Evolutionary conservation across 495 filamentous ascomycete species (phyloP), one percentile per base, ranked within the genome.

Genomic region (Collariella sp.): DNA sequence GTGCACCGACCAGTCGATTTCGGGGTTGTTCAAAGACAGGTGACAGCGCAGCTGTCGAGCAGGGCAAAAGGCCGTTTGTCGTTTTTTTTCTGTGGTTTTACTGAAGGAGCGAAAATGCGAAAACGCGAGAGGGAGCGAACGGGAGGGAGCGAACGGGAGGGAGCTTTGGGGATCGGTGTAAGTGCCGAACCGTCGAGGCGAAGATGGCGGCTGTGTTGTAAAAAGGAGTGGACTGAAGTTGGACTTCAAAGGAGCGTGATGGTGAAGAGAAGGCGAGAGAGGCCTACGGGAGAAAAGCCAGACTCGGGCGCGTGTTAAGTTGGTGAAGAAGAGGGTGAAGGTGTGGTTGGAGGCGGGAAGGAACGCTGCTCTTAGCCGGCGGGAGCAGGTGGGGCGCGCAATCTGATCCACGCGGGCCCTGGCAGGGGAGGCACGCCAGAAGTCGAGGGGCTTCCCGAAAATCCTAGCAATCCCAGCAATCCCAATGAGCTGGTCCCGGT

Each of bases 61-160:
- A 52, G 34, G 23, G 20, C 24, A 44, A 50, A 44, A 12, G 40
- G 52, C 41, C 22, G 35, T 20, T 15, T 15, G 20, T 39, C 7
- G 16, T 33, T 40, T 44, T 46, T 35, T 52, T 19, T 15, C 18
- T 19, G 33, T 44, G 55, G 45, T 56, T 50, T 31, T 31, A 9
- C 9, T 53, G 53, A 68, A 65, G 55, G 63, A 61, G 62, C 57
- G 61, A 50, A 67, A 61, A 62, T 65, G 69, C 59, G 62, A 53
- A 50, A 46, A 49, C 31, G 52, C 50, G 7, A 23, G 46, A 52
- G 36, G 23, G 44, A 52, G 50, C n/a, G 33, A 40, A 57, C 9
- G 39, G 29, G 23, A 40, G 43, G 46, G 46, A 33, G 7, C 33
- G 33, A 40, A 57, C 9, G 39, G 29, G 23, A 40, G 43, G 46